A percentile compares a stretch with the other conserved stretches of the same genome.
phyloP scores from a whole-genome alignment of 257 asterid species.

The Oldenlandia corymbosa region DNA sequence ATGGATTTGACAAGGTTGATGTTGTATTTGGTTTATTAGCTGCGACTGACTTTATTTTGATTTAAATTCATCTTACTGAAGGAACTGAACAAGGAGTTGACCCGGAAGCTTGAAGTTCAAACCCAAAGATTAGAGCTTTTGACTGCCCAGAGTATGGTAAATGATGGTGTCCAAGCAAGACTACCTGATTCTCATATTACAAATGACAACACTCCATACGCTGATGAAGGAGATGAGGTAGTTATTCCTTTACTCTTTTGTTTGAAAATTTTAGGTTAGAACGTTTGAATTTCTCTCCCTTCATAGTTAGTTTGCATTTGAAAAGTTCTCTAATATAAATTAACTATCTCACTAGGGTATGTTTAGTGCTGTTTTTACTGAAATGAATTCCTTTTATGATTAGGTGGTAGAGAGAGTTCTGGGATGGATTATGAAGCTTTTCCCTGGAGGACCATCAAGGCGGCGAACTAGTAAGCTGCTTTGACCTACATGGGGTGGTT shows the following conservation, averaged over 20 bases:
- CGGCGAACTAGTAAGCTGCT: constrained; percentile 73
- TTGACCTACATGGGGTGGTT: constrained; percentile 23
- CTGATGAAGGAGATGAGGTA: constrained; percentile 99
- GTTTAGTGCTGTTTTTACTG: not conserved
- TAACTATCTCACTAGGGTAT: no score
- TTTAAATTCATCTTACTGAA: constrained; percentile 29
- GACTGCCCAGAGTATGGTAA: constrained; percentile 79
- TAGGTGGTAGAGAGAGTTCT: constrained; percentile 95
- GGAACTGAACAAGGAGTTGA: constrained; percentile 80
- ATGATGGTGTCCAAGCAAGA: constrained; percentile 46
- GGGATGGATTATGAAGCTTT: constrained; percentile 97
- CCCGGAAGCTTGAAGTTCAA: constrained; percentile 85
- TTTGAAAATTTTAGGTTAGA: not conserved
- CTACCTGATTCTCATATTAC: constrained; percentile 36
- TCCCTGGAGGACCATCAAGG: constrained; percentile 92
- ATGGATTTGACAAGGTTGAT: not conserved
- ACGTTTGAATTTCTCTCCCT: not conserved
- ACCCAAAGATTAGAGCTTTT: constrained; percentile 93
- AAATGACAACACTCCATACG: constrained; percentile 49
- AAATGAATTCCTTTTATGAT: not conserved
- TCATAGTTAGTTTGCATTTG: not conserved
- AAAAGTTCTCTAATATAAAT: no score
- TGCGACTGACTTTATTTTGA: not conserved
- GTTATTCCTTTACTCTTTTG: constrained; percentile 10
- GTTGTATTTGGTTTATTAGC: no score